Base-by-base conservation (phyloP, 2,329 filamentous ascomycete species). In the Trichophyton mentagrophytes region DNA sequence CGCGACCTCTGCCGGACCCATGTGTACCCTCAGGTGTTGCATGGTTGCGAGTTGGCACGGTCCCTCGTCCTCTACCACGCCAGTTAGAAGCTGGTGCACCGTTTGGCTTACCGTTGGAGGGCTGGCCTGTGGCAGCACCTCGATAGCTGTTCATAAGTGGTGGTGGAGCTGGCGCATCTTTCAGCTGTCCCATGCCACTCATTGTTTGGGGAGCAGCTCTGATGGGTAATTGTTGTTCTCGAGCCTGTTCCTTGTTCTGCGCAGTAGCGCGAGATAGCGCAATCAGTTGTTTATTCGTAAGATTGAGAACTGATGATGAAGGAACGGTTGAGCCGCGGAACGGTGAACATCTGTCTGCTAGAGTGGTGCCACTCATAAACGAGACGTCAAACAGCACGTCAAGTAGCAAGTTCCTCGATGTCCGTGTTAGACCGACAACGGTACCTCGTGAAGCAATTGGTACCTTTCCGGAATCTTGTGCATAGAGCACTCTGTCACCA, bases 281-380 rank as follows among this genome's bases (percentile, higher is more conserved):
- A 47, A 95, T 79, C 20, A 96, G 82, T 75, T 99, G 93, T 67
- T 83, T 86, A 69, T 91, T 80, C 1, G 86, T 86, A 61, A 95
- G 78, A 74, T 99, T 99, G 38, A 99, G 81, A 1, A 97, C 90
- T 0, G 89, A 88, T n/a, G 88, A 87, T 5, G 87, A 83, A 1
- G 90, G 84, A 3, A 99, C 90, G 0, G 93, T 96, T 71, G 93
- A 91, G 59, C 93, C 93, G 40, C 92, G 85, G 84, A 99, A 99
- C 42, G 89, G 85, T 27, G 90, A 90, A 70, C 92, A 96, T 62
- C 93, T 86, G 61, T 91, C 90, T 62, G 89, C 88, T 15, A 99
- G 81, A 0, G 89, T 93, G 1, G 91, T 96, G 64, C 93, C 93
- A 69, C 90, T 95, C 91, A 99, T 97, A 74, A 99, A 99, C 0